Conservation (phyloP, 1,284 basidiomycete species). For the Mycena citricolor region DNA sequence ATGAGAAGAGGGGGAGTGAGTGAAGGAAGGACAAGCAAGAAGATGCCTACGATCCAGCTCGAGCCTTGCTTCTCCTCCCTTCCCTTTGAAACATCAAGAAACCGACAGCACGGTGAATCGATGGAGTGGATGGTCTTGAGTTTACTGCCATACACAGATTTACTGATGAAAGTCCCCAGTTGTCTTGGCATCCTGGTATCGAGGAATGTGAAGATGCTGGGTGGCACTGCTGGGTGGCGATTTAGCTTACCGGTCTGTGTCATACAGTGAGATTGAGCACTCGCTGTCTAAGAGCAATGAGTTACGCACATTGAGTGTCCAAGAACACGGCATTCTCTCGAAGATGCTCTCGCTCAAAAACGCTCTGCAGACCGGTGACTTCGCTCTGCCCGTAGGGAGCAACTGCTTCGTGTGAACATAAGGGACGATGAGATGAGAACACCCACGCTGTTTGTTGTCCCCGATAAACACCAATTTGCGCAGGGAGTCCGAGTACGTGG, state of each 20-base stretch:
- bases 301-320: slow-evolving; percentile 44
- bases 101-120: slow-evolving; percentile 36
- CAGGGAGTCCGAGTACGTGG: slow-evolving; percentile 37
- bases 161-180: slow-evolving; percentile 58
- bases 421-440: slow-evolving; percentile 1
- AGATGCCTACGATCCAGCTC: slow-evolving; percentile 41
- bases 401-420: slow-evolving; percentile 29
- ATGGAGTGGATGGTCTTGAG: slow-evolving; percentile 37
- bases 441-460: slow-evolving; percentile 52
- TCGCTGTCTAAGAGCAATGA: neutral
- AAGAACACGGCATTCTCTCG: slow-evolving; percentile 35
- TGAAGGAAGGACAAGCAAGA: neutral
- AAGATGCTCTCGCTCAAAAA: slow-evolving; percentile 45
- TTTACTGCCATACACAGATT: slow-evolving; percentile 46
- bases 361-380: slow-evolving; percentile 38
- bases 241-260: slow-evolving; percentile 16
- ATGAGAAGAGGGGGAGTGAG: neutral
- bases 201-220: no score
- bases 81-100: slow-evolving; percentile 42
- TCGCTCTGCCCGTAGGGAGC: slow-evolving; percentile 44
- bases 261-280: neutral
- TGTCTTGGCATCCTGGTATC: slow-evolving; percentile 62
- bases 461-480: slow-evolving; percentile 63
- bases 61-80: slow-evolving; percentile 32
- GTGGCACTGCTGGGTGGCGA: no score